Conservation (phyloP, 148 eudicot genomes). For the Spergularia bocconei region DNA sequence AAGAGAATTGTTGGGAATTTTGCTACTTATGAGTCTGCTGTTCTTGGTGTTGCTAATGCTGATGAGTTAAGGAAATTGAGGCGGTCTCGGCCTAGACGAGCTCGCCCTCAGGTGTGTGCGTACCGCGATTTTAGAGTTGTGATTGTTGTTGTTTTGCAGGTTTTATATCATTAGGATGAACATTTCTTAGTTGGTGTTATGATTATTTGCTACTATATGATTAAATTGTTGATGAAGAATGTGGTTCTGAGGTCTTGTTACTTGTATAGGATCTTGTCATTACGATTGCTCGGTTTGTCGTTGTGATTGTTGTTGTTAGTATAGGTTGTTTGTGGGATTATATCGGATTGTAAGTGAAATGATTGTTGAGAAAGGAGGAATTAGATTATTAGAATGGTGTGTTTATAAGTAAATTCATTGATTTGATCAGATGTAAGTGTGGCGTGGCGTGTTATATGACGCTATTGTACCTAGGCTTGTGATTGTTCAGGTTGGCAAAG, state of each 20-base stretch:
- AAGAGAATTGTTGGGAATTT: constrained; percentile 67
- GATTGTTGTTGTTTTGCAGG: neutral
- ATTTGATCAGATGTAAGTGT: neutral
- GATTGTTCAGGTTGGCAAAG: neutral
- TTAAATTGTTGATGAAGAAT: neutral
- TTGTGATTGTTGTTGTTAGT: neutral
- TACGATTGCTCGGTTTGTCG: neutral
- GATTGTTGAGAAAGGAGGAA: neutral
- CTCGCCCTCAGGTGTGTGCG: constrained; percentile 49
- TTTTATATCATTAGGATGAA: neutral
- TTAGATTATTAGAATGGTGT: no score
- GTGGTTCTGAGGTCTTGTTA: neutral
- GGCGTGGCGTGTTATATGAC: no score
- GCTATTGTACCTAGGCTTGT: no score
- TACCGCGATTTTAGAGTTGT: no score
- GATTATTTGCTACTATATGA: neutral
- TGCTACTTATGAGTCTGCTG: constrained; percentile 80
- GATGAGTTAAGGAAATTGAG: constrained; percentile 47
- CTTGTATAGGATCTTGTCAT: neutral
- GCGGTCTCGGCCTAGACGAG: constrained; percentile 49
- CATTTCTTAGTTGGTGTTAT: no score
- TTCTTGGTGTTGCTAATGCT: constrained; percentile 79
- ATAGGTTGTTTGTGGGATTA: neutral
- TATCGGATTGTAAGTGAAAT: neutral
- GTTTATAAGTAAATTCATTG: neutral